phyloP scores from a whole-genome alignment of 2,329 filamentous ascomycete genomes.

The Aphanocladium album region DNA sequence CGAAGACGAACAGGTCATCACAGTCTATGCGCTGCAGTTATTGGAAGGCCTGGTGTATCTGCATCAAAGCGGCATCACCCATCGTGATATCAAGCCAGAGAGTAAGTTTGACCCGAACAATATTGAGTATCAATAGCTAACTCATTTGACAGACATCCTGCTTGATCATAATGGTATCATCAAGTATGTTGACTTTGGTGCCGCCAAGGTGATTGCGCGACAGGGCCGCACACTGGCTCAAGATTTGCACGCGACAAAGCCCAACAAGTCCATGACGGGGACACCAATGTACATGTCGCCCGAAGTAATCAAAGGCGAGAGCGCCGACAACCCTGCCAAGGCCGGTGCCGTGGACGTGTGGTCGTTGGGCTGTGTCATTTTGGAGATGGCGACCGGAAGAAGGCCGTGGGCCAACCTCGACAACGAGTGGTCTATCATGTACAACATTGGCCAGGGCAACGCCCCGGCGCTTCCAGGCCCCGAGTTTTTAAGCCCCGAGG shows the following conservation, averaged over 20 bases:
- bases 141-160: slow-evolving; percentile 64
- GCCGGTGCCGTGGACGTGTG: slow-evolving; percentile 90
- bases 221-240: slow-evolving; percentile 79
- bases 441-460: slow-evolving; percentile 97
- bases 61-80: slow-evolving; percentile 85
- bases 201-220: slow-evolving; percentile 91
- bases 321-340: slow-evolving; percentile 67
- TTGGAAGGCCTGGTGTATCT: slow-evolving; percentile 91
- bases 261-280: slow-evolving; percentile 90
- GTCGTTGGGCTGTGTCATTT: slow-evolving; percentile 93
- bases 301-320: slow-evolving; percentile 91
- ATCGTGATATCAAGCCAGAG: slow-evolving; percentile 97
- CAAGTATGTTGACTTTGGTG: slow-evolving; percentile 98
- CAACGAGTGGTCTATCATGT: slow-evolving; percentile 99
- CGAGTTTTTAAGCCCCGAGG: slow-evolving; percentile 78
- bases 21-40: slow-evolving; percentile 92
- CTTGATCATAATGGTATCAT: slow-evolving; percentile 97
- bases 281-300: slow-evolving; percentile 99
- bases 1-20: slow-evolving; percentile 95
- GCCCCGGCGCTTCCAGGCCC: slow-evolving; percentile 75
- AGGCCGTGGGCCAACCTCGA: slow-evolving; percentile 93
- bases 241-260: slow-evolving; percentile 54
- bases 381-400: slow-evolving; percentile 95
- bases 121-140: slow-evolving; percentile 15
- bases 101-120: slow-evolving; percentile 52